Percentiles rank a stretch among this genome's conserved stretches.
These are phyloP conservation scores for Solanum pimpinellifolium DNA, from an alignment of 257 asterid genomes.

Conservation along the genomic window DNA sequence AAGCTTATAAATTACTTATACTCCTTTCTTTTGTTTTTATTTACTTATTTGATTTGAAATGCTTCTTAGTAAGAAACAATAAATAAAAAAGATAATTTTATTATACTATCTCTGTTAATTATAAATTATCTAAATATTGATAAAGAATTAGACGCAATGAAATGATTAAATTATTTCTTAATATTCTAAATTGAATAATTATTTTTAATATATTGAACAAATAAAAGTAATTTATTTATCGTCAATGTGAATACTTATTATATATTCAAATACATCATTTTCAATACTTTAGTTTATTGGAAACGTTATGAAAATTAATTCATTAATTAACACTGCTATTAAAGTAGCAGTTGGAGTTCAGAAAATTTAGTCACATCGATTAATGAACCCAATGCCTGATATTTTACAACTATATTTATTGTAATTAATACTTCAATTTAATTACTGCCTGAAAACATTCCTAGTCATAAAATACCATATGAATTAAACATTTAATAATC, in stretches of 20 bases:
- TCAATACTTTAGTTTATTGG: not conserved
- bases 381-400: not conserved
- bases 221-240: not conserved
- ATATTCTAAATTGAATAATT: not conserved
- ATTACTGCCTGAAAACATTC: not conserved
- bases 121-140: not conserved
- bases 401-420: not conserved
- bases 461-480: not conserved
- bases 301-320: not conserved
- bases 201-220: not conserved
- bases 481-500: not conserved
- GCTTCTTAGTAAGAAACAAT: not conserved
- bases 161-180: not conserved
- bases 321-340: not conserved
- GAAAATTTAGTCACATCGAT: not conserved
- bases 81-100: not conserved
- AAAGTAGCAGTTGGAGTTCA: not conserved
- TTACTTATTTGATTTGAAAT: not conserved
- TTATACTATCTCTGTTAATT: not conserved
- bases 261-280: not conserved
- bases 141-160: rapidly evolving
- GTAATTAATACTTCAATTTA: not conserved
- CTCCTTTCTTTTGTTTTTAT: not conserved
- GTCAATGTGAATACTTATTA: not conserved
- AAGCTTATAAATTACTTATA: not conserved